Evolutionary conservation across 768 basidiomycete genomes (phyloP).

Genomic region (Lactifluus subvellereus): DNA sequence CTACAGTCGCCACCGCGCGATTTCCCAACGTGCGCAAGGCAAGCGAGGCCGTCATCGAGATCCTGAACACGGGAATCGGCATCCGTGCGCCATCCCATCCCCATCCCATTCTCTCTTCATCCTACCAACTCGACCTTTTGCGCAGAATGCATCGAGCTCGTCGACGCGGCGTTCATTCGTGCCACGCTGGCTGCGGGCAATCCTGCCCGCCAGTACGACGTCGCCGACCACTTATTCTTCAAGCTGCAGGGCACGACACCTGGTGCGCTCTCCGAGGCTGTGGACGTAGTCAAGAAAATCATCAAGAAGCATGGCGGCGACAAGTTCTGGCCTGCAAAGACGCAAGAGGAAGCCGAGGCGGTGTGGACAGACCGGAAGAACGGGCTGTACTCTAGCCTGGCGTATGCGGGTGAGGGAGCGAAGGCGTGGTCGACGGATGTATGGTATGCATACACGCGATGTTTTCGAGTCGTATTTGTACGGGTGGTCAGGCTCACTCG

Average conservation of each 20-base stretch:
- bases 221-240: constrained; percentile 69
- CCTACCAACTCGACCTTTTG: not conserved
- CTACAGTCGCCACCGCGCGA: constrained; percentile 74
- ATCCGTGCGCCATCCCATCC: constrained; percentile 51
- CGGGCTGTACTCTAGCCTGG: constrained; percentile 50
- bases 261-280: constrained; percentile 54
- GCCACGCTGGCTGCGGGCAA: constrained; percentile 53
- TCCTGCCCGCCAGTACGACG: constrained; percentile 28
- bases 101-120: not conserved
- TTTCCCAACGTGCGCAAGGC: constrained; percentile 74
- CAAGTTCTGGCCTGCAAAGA: constrained; percentile 59
- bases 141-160: constrained; percentile 77
- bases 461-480: not conserved
- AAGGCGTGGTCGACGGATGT: constrained; percentile 72
- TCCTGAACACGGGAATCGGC: constrained; percentile 64
- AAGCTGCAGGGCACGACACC: constrained; percentile 74
- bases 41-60: constrained; percentile 66
- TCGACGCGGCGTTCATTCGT: constrained; percentile 66
- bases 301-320: constrained; percentile 61
- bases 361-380: constrained; percentile 77
- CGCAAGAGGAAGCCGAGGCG: constrained; percentile 56
- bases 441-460: constrained; percentile 44
- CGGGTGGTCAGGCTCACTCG: not conserved
- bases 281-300: constrained; percentile 51
- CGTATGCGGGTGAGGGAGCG: constrained; percentile 45